These are phyloP conservation scores for Persicaria tinctoria DNA, from an alignment of 148 eudicot species.

Conservation along the genomic window DNA sequence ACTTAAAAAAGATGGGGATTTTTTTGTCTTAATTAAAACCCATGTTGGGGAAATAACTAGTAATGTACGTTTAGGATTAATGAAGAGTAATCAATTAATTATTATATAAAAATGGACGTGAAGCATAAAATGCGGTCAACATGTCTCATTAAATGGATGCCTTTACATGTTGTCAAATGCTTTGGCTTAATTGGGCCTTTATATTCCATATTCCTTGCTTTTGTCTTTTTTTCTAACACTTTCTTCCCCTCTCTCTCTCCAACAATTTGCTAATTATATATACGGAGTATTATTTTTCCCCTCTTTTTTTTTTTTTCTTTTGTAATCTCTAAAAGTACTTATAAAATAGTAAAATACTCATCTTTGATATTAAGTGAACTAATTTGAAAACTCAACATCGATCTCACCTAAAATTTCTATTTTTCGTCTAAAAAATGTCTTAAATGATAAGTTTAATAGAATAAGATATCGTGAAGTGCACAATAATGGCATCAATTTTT, in stretches of 20 bases:
- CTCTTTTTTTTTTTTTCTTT: not conserved
- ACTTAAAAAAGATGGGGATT: not conserved
- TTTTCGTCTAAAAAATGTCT: not conserved
- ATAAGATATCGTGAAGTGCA: no score
- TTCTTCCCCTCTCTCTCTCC: not conserved
- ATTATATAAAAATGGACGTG: not conserved
- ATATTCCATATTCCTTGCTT: slow-evolving; percentile 25
- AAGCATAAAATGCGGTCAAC: slow-evolving; percentile 16
- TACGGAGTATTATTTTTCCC: no score
- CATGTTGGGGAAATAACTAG: not conserved
- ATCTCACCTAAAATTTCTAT: no score
- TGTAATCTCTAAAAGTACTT: not conserved
- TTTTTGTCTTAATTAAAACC: not conserved
- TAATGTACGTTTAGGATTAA: not conserved
- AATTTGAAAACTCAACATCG: no score
- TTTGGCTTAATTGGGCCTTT: not conserved
- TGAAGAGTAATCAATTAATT: not conserved
- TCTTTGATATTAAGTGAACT: no score
- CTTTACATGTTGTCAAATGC: slow-evolving; percentile 18
- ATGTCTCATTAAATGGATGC: slow-evolving; percentile 8
- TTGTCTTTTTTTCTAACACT: slow-evolving; percentile 18
- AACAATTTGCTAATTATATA: not conserved
- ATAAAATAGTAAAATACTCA: no score
- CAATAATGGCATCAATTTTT: no score
- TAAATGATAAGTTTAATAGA: no score